A percentile compares a stretch with the other conserved stretches of the same genome.
phyloP scores from a whole-genome alignment of 2,329 filamentous ascomycete species.

The Torrubiella hemipterigena region DNA sequence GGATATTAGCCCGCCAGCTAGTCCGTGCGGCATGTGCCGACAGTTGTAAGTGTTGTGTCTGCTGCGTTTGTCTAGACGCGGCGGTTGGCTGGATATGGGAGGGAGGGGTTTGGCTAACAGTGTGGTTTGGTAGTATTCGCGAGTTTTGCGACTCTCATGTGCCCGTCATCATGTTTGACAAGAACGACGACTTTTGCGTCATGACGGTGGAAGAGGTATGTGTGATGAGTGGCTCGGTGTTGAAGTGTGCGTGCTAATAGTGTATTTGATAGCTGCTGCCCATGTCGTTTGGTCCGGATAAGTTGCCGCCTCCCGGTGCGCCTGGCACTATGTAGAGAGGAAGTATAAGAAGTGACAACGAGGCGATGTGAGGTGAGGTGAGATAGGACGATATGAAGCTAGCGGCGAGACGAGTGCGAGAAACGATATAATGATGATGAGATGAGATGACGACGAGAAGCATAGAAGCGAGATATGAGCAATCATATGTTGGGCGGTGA shows the following conservation, averaged over 20 bases:
- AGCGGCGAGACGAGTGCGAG: too few species aligned
- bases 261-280: constrained; percentile 43
- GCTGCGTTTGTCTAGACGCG: background rate
- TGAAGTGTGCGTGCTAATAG: background rate
- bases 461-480: background rate
- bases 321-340: constrained; percentile 4
- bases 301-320: constrained; percentile 30
- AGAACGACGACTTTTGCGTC: constrained; percentile 59
- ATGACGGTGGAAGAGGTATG: constrained; percentile 56
- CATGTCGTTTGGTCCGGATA: constrained; percentile 54
- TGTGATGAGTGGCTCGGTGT: constrained; percentile 5
- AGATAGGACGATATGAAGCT: too few species aligned
- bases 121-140: constrained; percentile 43
- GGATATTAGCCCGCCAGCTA: constrained; percentile 56
- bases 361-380: too few species aligned
- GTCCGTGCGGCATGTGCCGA: constrained; percentile 91
- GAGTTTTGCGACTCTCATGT: constrained; percentile 59
- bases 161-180: constrained; percentile 89
- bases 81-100: constrained; percentile 3
- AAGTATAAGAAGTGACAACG: too few species aligned
- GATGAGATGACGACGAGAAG: too few species aligned
- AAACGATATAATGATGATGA: too few species aligned
- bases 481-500: constrained; percentile 2
- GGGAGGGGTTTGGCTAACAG: constrained; percentile 8
- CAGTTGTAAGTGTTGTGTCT: constrained; percentile 56